phyloP scores from a whole-genome alignment of 495 filamentous ascomycete genomes.

The Lophiostoma macrostomum region DNA sequence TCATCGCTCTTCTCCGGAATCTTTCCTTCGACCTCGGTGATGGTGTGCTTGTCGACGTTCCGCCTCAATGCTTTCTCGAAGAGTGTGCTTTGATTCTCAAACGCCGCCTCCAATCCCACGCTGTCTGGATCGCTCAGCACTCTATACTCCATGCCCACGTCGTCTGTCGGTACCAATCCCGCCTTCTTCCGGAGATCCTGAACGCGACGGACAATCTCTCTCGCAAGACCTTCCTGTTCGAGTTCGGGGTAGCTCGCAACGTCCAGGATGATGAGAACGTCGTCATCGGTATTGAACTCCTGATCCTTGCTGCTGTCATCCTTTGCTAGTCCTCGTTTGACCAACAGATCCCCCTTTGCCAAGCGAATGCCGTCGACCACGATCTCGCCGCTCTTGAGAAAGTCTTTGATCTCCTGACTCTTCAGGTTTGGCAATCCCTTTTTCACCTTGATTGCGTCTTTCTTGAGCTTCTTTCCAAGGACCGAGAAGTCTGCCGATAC shows the following conservation, averaged over 20 bases:
- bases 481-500: constrained; percentile 88
- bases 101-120: constrained; percentile 69
- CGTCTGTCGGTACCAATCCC: constrained; percentile 74
- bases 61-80: constrained; percentile 80
- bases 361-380: constrained; percentile 80
- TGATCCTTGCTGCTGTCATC: constrained; percentile 63
- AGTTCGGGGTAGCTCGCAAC: constrained; percentile 68
- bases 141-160: constrained; percentile 80
- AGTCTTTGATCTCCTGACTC: constrained; percentile 73
- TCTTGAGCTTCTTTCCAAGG: constrained; percentile 94
- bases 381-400: constrained; percentile 66
- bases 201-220: constrained; percentile 81
- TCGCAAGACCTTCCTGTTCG: constrained; percentile 68
- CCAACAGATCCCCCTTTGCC: constrained; percentile 74
- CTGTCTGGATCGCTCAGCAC: constrained; percentile 73
- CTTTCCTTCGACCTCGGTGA: constrained; percentile 63
- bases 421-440: constrained; percentile 79
- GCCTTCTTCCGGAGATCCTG: constrained; percentile 81
- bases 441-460: constrained; percentile 84
- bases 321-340: constrained; percentile 73
- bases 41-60: constrained; percentile 70
- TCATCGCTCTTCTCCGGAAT: constrained; percentile 55
- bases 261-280: constrained; percentile 81
- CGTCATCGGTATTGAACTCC: constrained; percentile 80
- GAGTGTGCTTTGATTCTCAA: constrained; percentile 60